These are phyloP conservation scores for Hydrangea macrophylla DNA, from an alignment of 148 eudicot species.

Conservation along the genomic window DNA sequence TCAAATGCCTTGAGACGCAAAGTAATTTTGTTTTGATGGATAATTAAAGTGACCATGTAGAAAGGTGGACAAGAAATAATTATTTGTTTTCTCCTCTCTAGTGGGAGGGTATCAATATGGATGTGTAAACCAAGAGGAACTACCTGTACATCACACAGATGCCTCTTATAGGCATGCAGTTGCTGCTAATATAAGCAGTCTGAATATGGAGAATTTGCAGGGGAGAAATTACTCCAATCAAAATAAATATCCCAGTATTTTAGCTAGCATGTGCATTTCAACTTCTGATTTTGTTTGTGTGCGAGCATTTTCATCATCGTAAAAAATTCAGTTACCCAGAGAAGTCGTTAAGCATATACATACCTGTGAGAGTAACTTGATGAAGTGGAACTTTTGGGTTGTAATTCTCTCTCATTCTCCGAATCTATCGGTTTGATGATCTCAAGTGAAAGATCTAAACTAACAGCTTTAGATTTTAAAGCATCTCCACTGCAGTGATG, in stretches of 20 bases:
- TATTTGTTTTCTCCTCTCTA: neutral
- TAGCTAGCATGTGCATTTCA: neutral
- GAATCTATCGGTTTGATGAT: conserved; percentile 12
- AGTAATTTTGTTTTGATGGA: neutral
- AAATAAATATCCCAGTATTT: neutral
- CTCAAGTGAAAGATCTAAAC: conserved; percentile 14
- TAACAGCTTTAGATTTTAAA: conserved; percentile 12
- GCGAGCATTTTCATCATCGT: neutral
- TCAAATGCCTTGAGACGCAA: neutral
- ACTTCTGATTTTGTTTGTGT: neutral
- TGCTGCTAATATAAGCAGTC: neutral
- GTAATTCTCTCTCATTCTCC: conserved; percentile 13
- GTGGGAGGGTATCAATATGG: neutral
- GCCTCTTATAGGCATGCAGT: neutral
- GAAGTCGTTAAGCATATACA: conserved; percentile 10
- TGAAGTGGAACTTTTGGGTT: conserved; percentile 10
- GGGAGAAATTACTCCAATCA: neutral
- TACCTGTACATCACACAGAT: neutral
- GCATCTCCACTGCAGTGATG: conserved; percentile 10
- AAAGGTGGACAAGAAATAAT: neutral
- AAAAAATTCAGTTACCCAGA: neutral
- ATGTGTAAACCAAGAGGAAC: neutral
- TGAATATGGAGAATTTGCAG: neutral
- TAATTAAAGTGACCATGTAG: neutral
- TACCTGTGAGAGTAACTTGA: conserved; percentile 15